These are phyloP conservation scores for Tuber magnatum DNA, from an alignment of 495 filamentous ascomycete genomes.

Conservation along the genomic window DNA sequence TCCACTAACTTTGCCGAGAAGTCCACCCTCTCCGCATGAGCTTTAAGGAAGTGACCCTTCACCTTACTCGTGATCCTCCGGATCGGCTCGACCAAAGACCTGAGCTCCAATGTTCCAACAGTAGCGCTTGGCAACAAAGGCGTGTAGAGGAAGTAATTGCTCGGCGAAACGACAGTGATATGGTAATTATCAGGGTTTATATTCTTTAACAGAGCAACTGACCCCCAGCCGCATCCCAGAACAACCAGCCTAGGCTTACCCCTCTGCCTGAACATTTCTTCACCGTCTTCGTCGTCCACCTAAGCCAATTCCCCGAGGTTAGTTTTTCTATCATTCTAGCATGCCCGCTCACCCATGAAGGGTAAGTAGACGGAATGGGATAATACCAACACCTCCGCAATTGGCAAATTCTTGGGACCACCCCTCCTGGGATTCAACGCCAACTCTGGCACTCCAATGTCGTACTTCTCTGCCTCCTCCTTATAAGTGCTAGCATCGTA, in stretches of 20 bases:
- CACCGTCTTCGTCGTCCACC: conserved; percentile 76
- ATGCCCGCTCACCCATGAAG: neutral
- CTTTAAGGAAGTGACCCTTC: conserved; percentile 83
- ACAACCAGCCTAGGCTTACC: conserved; percentile 88
- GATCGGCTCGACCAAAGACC: conserved; percentile 88
- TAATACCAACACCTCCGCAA: conserved; percentile 62
- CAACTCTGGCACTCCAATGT: conserved; percentile 72
- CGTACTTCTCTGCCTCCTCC: conserved; percentile 54
- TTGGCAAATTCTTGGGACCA: conserved; percentile 93
- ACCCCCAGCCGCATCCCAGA: conserved; percentile 91
- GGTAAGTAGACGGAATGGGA: neutral
- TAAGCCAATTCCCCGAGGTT: conserved; percentile 2
- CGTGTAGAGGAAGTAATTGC: conserved; percentile 96
- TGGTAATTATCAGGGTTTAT: conserved; percentile 86
- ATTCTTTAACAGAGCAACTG: conserved; percentile 82
- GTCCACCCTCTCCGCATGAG: conserved; percentile 75
- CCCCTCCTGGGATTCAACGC: conserved; percentile 76
- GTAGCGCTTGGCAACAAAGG: conserved; percentile 96
- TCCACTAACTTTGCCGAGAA: conserved; percentile 88
- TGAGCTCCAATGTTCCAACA: conserved; percentile 85
- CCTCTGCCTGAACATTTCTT: conserved; percentile 59
- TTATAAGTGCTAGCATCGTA: conserved; percentile 92
- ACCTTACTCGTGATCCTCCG: conserved; percentile 69
- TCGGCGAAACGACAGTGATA: conserved; percentile 85
- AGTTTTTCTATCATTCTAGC: neutral